These are phyloP conservation scores for Wickerhamiella allomyrinae DNA, from an alignment of 805 yeast genomes.

Conservation along the genomic window DNA sequence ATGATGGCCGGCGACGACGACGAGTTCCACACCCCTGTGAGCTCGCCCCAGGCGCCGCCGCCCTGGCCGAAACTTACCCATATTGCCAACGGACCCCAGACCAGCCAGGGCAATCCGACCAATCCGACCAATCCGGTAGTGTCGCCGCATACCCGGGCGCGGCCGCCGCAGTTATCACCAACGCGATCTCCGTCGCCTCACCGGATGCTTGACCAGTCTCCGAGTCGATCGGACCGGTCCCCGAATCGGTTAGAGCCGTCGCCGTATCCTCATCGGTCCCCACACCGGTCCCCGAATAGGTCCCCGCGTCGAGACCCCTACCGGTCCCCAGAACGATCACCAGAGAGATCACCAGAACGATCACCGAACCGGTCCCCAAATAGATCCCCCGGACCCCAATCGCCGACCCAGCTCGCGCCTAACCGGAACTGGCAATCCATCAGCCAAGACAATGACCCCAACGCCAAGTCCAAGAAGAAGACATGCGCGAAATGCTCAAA, in stretches of 20 bases:
- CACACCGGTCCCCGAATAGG: background rate
- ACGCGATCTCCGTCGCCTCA: background rate
- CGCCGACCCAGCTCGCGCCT: background rate
- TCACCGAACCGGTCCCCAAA: background rate
- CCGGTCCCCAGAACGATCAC: background rate
- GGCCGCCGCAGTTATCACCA: background rate
- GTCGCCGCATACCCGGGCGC: background rate
- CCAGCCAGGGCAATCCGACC: background rate
- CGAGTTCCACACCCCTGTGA: slow-evolving; percentile 1
- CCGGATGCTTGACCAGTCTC: background rate
- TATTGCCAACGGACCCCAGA: background rate
- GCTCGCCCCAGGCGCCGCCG: background rate
- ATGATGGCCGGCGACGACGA: background rate
- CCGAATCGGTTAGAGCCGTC: too few species aligned
- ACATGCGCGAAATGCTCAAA: slow-evolving; percentile 39
- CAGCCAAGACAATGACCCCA: background rate
- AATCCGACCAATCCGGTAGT: background rate
- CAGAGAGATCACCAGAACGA: background rate
- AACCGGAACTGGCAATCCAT: background rate
- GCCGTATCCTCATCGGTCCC: background rate
- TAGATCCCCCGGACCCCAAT: background rate
- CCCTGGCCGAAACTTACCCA: background rate
- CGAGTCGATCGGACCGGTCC: background rate
- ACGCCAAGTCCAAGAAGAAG: slow-evolving; percentile 6
- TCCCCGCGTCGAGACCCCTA: background rate